Evolutionary conservation across 129 eudicot genomes (phyloP).

Genomic region (Solidago caesia): DNA sequence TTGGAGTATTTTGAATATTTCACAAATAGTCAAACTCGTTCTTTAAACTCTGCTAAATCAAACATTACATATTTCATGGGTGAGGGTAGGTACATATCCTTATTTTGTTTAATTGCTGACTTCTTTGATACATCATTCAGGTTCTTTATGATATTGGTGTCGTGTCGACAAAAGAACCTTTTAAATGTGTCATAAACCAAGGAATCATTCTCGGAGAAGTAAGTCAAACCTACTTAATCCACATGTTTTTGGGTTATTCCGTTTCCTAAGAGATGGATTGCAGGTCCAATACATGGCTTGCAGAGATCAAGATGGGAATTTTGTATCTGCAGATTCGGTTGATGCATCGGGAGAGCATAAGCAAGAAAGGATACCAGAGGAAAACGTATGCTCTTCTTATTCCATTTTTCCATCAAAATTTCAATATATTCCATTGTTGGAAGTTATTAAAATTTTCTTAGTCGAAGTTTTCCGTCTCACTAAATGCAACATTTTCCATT

Average conservation of each 20-base stretch:
- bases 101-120: slow-evolving; percentile 1
- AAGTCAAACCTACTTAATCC: slow-evolving; percentile 40
- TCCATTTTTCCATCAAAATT: neutral
- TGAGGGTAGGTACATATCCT: neutral
- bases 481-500: neutral
- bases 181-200: slow-evolving; percentile 95
- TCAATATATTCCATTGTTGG: neutral
- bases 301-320: slow-evolving; percentile 71
- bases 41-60: neutral
- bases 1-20: slow-evolving; percentile 15
- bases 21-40: neutral
- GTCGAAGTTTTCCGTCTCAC: neutral
- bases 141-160: slow-evolving; percentile 96
- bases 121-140: slow-evolving; percentile 38
- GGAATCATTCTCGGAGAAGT: slow-evolving; percentile 99
- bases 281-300: slow-evolving; percentile 91
- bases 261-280: slow-evolving; percentile 25
- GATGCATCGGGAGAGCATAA: slow-evolving; percentile 40
- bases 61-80: neutral
- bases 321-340: slow-evolving; percentile 75
- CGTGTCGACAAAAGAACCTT: slow-evolving; percentile 94
- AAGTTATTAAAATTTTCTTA: neutral
- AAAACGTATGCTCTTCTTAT: slow-evolving; percentile 44
- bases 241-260: neutral
- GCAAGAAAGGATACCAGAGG: slow-evolving; percentile 81